Evolutionary conservation across 1,284 basidiomycete genomes (phyloP).

Genomic region (Boletus sp.): DNA sequence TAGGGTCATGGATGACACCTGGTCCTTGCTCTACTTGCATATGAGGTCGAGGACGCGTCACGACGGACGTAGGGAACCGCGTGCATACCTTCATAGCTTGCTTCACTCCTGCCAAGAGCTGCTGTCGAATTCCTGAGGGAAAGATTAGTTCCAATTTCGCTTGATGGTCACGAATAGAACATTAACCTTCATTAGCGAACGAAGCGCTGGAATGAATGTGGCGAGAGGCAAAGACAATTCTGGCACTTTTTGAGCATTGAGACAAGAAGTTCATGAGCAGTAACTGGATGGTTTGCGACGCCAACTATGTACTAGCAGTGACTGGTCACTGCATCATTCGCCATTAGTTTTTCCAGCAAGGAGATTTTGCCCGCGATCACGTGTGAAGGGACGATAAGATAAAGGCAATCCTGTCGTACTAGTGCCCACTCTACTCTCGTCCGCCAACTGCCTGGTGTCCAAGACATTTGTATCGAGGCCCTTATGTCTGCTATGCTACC

Average conservation of each 20-base stretch:
- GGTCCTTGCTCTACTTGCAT: constrained; percentile 47
- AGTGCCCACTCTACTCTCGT: background rate
- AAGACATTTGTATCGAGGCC: background rate
- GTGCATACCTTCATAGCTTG: constrained; percentile 59
- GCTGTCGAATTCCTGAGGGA: constrained; percentile 43
- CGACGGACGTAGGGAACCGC: background rate
- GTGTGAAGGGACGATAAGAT: constrained; percentile 22
- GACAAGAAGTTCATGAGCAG: constrained; percentile 17
- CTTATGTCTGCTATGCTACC: constrained; percentile 22
- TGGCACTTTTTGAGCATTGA: constrained; percentile 13
- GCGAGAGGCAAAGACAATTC: constrained; percentile 1
- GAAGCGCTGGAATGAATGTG: constrained; percentile 16
- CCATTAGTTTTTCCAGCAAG: too few relatives aligned
- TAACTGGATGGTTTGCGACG: too few relatives aligned
- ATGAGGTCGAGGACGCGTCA: constrained; percentile 5
- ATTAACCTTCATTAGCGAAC: constrained; percentile 25
- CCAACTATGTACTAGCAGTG: too few relatives aligned
- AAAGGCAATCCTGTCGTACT: too few relatives aligned
- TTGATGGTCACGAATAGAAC: background rate
- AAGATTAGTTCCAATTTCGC: background rate
- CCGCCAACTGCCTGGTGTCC: too few relatives aligned
- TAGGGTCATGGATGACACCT: constrained; percentile 51
- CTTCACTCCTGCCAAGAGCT: constrained; percentile 46
- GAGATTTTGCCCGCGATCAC: constrained; percentile 22
- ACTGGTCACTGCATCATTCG: too few relatives aligned